A percentile compares a stretch with the other conserved stretches of the same genome.
phyloP scores from a whole-genome alignment of 1,284 basidiomycete genomes.

The Sporisorium iseilematis-ciliati region DNA sequence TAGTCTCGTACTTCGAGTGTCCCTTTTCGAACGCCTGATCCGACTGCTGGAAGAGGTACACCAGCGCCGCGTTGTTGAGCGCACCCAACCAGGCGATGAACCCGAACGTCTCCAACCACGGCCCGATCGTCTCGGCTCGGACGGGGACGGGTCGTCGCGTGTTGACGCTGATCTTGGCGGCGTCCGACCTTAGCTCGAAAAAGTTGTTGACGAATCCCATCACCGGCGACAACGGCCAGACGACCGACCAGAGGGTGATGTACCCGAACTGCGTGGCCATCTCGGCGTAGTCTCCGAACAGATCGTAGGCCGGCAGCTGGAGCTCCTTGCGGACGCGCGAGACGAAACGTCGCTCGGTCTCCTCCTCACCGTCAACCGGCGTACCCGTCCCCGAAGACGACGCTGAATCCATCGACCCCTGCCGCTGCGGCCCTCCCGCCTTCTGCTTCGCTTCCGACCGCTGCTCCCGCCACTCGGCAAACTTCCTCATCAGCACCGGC shows the following conservation, averaged over 20 bases:
- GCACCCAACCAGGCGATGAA: conserved; percentile 60
- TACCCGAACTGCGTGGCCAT: conserved; percentile 89
- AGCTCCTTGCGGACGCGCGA: conserved; percentile 83
- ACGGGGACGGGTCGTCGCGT: conserved; percentile 84
- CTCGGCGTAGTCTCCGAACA: conserved; percentile 83
- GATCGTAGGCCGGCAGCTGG: conserved; percentile 80
- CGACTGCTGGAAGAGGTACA: conserved; percentile 62
- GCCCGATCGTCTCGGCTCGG: conserved; percentile 89
- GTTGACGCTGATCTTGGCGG: conserved; percentile 92
- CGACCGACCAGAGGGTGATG: conserved; percentile 88
- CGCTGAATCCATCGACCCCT: conserved; percentile 12
- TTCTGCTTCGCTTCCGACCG: conserved; percentile 18
- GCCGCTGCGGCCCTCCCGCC: not conserved
- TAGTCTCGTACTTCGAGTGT: conserved; percentile 51
- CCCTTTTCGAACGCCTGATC: conserved; percentile 35
- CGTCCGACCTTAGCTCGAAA: conserved; percentile 90
- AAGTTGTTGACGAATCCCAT: conserved; percentile 79
- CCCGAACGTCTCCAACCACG: conserved; percentile 86
- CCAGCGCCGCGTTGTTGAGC: conserved; percentile 58
- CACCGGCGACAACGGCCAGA: conserved; percentile 86
- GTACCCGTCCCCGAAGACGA: conserved; percentile 30
- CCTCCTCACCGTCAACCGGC: conserved; percentile 25
- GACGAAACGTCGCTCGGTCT: conserved; percentile 79
- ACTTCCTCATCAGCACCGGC: conserved; percentile 74
- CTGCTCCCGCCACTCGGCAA: conserved; percentile 49